Conservation (phyloP, 2,329 filamentous ascomycete species). For the Aureobasidium subglaciale region DNA sequence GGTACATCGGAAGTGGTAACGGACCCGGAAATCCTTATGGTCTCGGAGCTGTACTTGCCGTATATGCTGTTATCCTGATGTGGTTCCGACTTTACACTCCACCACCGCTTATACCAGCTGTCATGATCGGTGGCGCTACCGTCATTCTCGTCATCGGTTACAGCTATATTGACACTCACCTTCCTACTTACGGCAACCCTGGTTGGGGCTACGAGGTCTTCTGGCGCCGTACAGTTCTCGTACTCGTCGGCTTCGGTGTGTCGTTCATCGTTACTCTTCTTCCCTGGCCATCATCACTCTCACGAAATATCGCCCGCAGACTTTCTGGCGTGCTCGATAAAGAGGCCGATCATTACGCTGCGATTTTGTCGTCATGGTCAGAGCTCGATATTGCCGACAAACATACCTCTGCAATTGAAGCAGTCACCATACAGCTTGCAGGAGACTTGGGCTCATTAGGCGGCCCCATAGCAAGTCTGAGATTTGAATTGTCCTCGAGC, state of each 20-base stretch:
- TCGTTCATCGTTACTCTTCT: constrained; percentile 11
- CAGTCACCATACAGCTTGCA: constrained; percentile 26
- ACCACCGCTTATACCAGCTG: neutral
- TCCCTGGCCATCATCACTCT: constrained; percentile 13
- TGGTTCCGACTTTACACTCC: constrained; percentile 30
- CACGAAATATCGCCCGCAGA: constrained; percentile 33
- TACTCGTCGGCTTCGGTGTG: constrained; percentile 8
- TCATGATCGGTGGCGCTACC: constrained; percentile 11
- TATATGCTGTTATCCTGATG: constrained; percentile 28
- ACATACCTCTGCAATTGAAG: constrained; percentile 25
- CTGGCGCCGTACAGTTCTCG: constrained; percentile 14
- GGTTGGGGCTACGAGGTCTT: constrained; percentile 14
- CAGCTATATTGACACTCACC: constrained; percentile 13
- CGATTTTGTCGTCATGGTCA: constrained; percentile 41
- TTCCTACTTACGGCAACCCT: constrained; percentile 12
- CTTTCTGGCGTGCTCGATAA: constrained; percentile 39
- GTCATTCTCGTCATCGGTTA: constrained; percentile 12
- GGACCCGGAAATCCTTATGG: constrained; percentile 46
- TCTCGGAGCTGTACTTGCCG: constrained; percentile 37
- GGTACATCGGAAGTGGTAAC: constrained; percentile 43
- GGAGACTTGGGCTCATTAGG: constrained; percentile 30
- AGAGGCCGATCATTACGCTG: constrained; percentile 44
- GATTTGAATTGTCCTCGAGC: constrained; percentile 32
- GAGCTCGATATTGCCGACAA: constrained; percentile 17
- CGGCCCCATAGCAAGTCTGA: constrained; percentile 29